A percentile compares a stretch with the other conserved stretches of the same genome.
Conservation (phyloP, 495 filamentous ascomycete species). For the Choiromyces venosus region DNA sequence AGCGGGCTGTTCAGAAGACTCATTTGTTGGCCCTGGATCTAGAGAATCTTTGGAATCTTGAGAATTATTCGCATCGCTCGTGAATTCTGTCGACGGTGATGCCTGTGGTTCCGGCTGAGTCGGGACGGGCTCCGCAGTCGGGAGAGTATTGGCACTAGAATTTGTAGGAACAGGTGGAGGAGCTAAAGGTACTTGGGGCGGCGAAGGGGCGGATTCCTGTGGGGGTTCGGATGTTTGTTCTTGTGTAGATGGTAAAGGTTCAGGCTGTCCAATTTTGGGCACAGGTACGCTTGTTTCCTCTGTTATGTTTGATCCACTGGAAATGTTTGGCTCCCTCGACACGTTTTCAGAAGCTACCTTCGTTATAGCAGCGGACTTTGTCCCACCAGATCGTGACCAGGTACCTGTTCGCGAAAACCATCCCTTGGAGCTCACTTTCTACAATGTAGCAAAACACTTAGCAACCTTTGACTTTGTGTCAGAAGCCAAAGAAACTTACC, state of each 20-base stretch:
- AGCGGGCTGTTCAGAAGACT: slow-evolving; percentile 3
- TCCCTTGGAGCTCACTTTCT: slow-evolving; percentile 27
- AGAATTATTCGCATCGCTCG: slow-evolving; percentile 16
- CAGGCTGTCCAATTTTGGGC: slow-evolving; percentile 4
- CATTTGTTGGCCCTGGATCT: not conserved
- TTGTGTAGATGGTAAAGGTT: slow-evolving; percentile 7
- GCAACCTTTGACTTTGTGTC: slow-evolving; percentile 2
- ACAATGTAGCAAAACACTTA: slow-evolving; percentile 16
- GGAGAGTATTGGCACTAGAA: not conserved
- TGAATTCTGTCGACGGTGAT: slow-evolving; percentile 2
- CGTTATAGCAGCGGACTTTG: slow-evolving; percentile 25
- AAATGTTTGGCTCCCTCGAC: slow-evolving; percentile 15
- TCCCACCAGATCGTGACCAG: slow-evolving; percentile 28
- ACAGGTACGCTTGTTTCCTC: slow-evolving; percentile 1
- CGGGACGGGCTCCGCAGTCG: slow-evolving; percentile 1
- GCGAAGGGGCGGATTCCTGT: slow-evolving; percentile 12
- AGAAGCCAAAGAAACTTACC: slow-evolving; percentile 20
- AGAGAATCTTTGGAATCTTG: slow-evolving; percentile 10
- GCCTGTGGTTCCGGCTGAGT: slow-evolving; percentile 1
- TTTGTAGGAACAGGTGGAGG: not conserved
- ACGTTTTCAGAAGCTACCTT: slow-evolving; percentile 27
- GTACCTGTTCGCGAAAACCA: slow-evolving; percentile 36
- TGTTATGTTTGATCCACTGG: slow-evolving; percentile 13
- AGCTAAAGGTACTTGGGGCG: slow-evolving; percentile 7
- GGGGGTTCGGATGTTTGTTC: slow-evolving; percentile 11